Evolutionary conservation across 2,329 filamentous ascomycete species (phyloP), one percentile per base, ranked within the genome.

Genomic region (Colletotrichum agaves): DNA sequence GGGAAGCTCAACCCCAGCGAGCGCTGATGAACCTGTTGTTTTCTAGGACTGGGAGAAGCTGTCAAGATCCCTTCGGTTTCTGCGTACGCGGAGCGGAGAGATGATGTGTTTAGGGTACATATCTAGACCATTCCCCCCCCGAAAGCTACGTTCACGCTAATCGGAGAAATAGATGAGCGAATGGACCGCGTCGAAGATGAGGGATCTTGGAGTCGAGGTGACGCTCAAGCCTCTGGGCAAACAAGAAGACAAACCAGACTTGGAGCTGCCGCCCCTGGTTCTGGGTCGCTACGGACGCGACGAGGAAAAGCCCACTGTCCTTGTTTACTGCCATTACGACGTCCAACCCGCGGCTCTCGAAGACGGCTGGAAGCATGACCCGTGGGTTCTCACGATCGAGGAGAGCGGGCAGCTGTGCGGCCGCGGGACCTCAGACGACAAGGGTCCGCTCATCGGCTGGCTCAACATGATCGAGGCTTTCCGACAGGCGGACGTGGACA

Each of bases 251-350:
- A 50, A 92, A 77, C 93, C 97, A 76, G 86, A 94, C 74, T 90
- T 99, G 72, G 91, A 97, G 63, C 91, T 99, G 15, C 96, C 96
- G 3, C 96, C 96, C 1, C 93, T 97, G 53, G 89, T 99, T 62
- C 88, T 98, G 71, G 94, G 91, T 56, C 91, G 96, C 71, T 98
- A 98, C 79, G 94, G 96, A 71, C 92, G 89, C 79, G 94, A 98
- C 79, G 90, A 91, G 79, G 93, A 88, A 79, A 99, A 98, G 88
- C 90, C 93, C 68, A 98, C 94, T 35, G 95, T 99, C 72, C 87
- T 99, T 69, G 93, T 99, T 43, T 99, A 99, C 78, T 96, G 96
- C 55, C 96, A 99, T 84, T 99, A 99, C 83, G 96, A 99, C 78
- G 96, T 99, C 37, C 96, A 99, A 82, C 96, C 96, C 27, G 96